phyloP scores from a whole-genome alignment of 805 yeast genomes.

The Candida ponderosae region DNA sequence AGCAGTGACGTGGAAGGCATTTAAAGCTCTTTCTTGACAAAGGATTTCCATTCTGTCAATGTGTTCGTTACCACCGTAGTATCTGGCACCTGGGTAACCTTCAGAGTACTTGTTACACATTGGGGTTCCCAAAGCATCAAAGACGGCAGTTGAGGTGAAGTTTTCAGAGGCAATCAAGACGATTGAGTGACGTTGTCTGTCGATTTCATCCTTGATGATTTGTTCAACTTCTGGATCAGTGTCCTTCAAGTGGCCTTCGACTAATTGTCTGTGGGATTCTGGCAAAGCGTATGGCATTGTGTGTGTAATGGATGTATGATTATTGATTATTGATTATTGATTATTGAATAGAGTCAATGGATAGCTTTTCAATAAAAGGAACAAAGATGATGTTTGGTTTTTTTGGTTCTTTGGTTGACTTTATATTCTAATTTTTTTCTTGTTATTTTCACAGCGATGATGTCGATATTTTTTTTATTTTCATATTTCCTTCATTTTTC shows the following conservation, averaged over 20 bases:
- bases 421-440: too few relatives aligned
- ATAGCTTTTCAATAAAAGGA: background rate
- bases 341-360: too few relatives aligned
- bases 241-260: conserved; percentile 48
- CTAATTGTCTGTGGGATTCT: conserved; percentile 54
- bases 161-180: conserved; percentile 95
- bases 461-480: too few relatives aligned
- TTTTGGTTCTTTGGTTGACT: too few relatives aligned
- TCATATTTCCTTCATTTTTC: too few relatives aligned
- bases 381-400: background rate
- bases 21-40: conserved; percentile 91
- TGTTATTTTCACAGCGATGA: too few relatives aligned
- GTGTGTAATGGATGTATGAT: too few relatives aligned
- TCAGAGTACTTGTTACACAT: conserved; percentile 98
- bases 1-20: conserved; percentile 74
- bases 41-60: conserved; percentile 89
- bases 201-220: conserved; percentile 71
- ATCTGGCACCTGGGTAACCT: conserved; percentile 98
- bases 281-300: conserved; percentile 57
- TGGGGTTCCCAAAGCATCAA: conserved; percentile 94
- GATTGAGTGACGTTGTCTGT: conserved; percentile 89
- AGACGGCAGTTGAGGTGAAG: conserved; percentile 92
- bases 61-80: conserved; percentile 97
- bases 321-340: background rate
- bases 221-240: conserved; percentile 75